Evolutionary conservation across 2,329 filamentous ascomycete species (phyloP), one percentile per base, ranked within the genome.

Genomic region (Chrysoporthe deuterocubensis): DNA sequence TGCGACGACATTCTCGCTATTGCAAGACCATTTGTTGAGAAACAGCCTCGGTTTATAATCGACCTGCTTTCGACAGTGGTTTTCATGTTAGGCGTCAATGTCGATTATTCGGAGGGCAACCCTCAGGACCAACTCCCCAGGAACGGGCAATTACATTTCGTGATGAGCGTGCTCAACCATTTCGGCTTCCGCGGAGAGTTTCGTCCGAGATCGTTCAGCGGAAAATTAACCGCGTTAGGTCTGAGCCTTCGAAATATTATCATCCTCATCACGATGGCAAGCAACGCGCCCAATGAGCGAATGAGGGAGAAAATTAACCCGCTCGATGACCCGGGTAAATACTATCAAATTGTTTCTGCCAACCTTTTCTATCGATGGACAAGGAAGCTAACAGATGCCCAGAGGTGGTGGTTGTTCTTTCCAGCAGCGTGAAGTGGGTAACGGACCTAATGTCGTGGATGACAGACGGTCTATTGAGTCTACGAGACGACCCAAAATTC

Each of bases 51-150:
- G 62, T 88, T 91, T 71, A 81, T 88, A 64, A 82, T 84, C 54
- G 83, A 89, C 67, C 89, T 90, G 82, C 81, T 92, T 64, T 84
- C 82, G 52, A 89, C 92, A 71, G 81, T 94, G 14, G 89, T 92
- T 64, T 84, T 87, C 52, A 87, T 92, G 67, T 81, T 94, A 63
- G 90, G 90, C 70, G 84, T 92, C 42, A 88, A 90, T 62, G 87
- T 94, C 60, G 95, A 98, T 79, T 96, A 94, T 75, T 91, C 93
- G 0, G 87, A 92, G 61, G 92, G 97, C 69, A 82, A 87, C 1
- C 85, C 88, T 57, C 87, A 91, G 72, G 90, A 95, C 75, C 84
- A 89, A 68, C 81, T 97, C 44, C 86, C 96, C 71, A 84, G 90
- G 69, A 94, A 96, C 73, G 82, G 84, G 3, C 84, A 89, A 46